Percentiles rank a stretch among this genome's conserved stretches.
Evolutionary conservation across 441 rosid species (phyloP).

Genomic region (Isatis lusitanica): DNA sequence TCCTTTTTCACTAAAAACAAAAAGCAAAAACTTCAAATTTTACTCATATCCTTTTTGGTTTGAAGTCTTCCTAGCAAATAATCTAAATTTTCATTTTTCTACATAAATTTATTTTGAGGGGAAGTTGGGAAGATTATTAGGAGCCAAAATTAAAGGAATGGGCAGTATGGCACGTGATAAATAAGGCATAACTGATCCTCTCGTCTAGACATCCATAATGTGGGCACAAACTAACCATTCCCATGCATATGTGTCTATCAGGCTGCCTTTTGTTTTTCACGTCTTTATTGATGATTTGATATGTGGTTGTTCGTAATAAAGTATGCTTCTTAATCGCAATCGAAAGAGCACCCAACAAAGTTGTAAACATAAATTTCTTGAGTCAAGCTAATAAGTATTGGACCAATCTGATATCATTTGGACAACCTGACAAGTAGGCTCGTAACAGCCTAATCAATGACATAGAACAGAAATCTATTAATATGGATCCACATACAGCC

Average conservation of each 20-base stretch:
- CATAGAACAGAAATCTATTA: background rate
- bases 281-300: background rate
- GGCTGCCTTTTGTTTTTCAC: background rate
- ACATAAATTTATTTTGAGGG: background rate
- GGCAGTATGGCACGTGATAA: background rate
- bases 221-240: background rate
- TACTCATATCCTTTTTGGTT: background rate
- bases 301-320: background rate
- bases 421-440: background rate
- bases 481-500: background rate
- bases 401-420: background rate
- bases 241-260: background rate
- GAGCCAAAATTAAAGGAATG: background rate
- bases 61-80: background rate
- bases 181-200: background rate
- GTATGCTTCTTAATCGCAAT: background rate
- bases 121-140: background rate
- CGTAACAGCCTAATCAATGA: background rate
- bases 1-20: no score
- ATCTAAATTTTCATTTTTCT: background rate
- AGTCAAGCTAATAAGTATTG: no score
- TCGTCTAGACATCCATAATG: background rate
- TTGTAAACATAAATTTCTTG: no score
- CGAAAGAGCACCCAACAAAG: no score
- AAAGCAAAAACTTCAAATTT: background rate